Evolutionary conservation across 345 rosid species (phyloP), one percentile per base, ranked within the genome.

Genomic region (Physaria fendleri): DNA sequence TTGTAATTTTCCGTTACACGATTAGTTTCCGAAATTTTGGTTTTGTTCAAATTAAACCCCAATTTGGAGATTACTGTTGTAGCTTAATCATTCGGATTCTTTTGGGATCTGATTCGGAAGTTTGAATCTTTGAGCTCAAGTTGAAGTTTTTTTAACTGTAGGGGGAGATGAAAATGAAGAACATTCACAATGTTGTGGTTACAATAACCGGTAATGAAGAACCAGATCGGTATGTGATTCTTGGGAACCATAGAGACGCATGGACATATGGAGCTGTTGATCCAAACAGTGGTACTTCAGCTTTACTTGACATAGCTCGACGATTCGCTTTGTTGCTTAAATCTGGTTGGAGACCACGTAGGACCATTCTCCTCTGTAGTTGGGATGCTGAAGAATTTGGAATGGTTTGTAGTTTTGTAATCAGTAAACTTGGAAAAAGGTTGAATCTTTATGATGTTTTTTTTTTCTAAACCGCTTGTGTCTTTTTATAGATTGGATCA

Each of bases 341-440:
- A 41, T 75, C 56, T 49, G 97, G 99, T 18, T 93, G 95, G 97
- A 85, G 73, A 0, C 99, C 99, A 69, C 85, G 85, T 44, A 85
- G 99, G 53, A 89, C 94, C 34, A 77, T 93, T 39, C 73, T 87
- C 35, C 79, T 93, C 37, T 79, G 85, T 59, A 93, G 99, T 66
- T 93, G 99, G 99, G 99, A 93, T 64, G 99, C 92, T 0, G 99
- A 93, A 73, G 99, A 93, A 78, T 93, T 93, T 48, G 99, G 97
- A 53, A 85, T 93, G 97, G 99, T 93, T 73, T 67, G 89, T 85
- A 59, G 67, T 69, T 93, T 73, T 67, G 89, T 85, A 59, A 69
- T 69, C 32, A 22, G 30, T 49, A 52, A 52, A 65, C 20, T 17
- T 35, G n/a, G 4, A 8, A 8, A 53, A 66, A 28, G 2, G 2